These are phyloP conservation scores for Verticillium zaregamsianum DNA, from an alignment of 2,329 filamentous ascomycete species.

Conservation along the genomic window DNA sequence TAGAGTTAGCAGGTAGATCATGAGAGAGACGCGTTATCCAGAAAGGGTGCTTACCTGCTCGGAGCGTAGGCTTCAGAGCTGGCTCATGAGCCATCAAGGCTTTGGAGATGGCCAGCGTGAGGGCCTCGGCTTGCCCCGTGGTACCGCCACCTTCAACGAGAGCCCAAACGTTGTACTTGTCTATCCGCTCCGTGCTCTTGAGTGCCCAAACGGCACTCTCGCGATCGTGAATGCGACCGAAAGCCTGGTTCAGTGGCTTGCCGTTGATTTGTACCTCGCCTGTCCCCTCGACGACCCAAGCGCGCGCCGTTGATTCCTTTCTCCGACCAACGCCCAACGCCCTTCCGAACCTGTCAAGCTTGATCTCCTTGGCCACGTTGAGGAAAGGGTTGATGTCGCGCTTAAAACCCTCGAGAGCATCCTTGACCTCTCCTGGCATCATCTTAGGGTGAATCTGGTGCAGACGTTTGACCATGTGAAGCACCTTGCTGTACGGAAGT, in stretches of 20 bases:
- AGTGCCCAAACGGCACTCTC: conserved; percentile 93
- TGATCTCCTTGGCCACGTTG: conserved; percentile 56
- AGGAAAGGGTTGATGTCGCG: conserved; percentile 69
- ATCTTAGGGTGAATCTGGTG: conserved; percentile 81
- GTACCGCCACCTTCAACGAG: conserved; percentile 80
- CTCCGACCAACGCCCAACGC: conserved; percentile 78
- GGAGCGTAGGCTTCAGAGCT: conserved; percentile 77
- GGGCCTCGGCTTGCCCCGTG: conserved; percentile 92
- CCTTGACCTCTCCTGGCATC: conserved; percentile 64
- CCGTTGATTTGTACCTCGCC: conserved; percentile 90
- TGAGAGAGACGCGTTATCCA: background rate
- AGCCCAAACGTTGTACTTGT: conserved; percentile 97
- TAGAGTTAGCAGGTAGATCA: conserved; percentile 35
- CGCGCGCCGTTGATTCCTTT: conserved; percentile 82
- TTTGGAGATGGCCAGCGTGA: conserved; percentile 85
- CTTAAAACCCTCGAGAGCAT: conserved; percentile 66
- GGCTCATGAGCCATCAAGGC: conserved; percentile 90
- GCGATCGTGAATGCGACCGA: conserved; percentile 85
- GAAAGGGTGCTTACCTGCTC: conserved; percentile 66
- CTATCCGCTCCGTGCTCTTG: conserved; percentile 73
- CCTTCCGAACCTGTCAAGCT: conserved; percentile 73
- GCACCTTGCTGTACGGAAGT: conserved; percentile 73
- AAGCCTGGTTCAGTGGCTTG: conserved; percentile 74
- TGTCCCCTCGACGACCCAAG: conserved; percentile 86
- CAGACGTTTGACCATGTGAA: conserved; percentile 72